Evolutionary conservation across 805 yeast species (phyloP).

Genomic region (Saturnispora hagleri): DNA sequence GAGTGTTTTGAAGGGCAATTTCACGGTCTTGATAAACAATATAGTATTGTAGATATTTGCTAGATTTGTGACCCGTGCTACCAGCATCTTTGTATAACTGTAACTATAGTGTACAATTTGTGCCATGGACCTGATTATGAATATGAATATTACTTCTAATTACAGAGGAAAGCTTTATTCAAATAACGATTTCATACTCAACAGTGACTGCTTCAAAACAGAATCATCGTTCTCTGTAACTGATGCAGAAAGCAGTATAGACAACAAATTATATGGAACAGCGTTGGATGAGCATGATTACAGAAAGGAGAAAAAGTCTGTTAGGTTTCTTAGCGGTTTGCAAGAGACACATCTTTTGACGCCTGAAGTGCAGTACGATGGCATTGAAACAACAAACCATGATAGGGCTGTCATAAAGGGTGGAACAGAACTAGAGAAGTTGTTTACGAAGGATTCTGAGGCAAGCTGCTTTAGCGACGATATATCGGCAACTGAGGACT

Average conservation of each 20-base stretch:
- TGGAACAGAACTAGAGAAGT: neutral
- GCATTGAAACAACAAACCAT: neutral
- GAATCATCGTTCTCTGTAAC: conserved; percentile 15
- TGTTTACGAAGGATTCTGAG: neutral
- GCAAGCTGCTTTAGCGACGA: neutral
- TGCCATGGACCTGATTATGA: neutral
- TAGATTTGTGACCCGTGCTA: neutral
- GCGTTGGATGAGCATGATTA: neutral
- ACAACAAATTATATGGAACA: conserved; percentile 1
- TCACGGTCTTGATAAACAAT: neutral
- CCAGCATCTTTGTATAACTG: neutral
- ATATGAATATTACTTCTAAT: conserved; percentile 27
- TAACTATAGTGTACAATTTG: neutral
- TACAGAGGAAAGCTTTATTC: conserved; percentile 35
- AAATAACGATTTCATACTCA: conserved; percentile 30
- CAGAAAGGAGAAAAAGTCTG: conserved; percentile 4
- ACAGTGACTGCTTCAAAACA: conserved; percentile 6
- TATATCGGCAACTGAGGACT: neutral
- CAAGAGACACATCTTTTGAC: neutral
- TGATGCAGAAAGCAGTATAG: neutral
- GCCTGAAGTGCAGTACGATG: neutral
- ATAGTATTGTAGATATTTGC: neutral
- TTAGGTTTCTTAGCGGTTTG: conserved; percentile 4
- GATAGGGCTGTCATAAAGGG: neutral
- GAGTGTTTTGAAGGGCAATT: conserved; percentile 30